Evolutionary conservation across 345 rosid genomes (phyloP).

Genomic region (Salix udensis): DNA sequence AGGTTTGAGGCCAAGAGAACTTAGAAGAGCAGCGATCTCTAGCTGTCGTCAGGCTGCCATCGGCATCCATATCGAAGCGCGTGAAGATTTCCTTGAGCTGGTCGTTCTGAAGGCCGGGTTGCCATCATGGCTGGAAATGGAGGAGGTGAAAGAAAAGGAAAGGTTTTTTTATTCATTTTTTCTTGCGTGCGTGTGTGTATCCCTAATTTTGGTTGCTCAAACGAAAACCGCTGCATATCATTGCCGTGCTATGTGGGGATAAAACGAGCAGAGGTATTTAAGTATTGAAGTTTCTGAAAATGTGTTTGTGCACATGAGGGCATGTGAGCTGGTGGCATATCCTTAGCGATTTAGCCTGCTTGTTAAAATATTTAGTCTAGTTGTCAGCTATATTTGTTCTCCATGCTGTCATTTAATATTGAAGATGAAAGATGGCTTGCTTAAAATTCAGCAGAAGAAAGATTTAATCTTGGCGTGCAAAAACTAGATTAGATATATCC

Average conservation of each 20-base stretch:
- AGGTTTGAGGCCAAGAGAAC: conserved; percentile 83
- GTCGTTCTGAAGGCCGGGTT: conserved; percentile 31
- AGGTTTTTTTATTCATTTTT: background rate
- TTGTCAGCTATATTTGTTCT: background rate
- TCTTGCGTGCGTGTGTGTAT: no score
- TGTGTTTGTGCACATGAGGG: background rate
- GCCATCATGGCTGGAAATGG: conserved; percentile 22
- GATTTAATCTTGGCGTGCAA: no score
- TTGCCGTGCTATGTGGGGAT: background rate
- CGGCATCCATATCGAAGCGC: conserved; percentile 85
- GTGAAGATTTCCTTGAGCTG: conserved; percentile 76
- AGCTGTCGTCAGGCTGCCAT: conserved; percentile 76
- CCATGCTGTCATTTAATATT: background rate
- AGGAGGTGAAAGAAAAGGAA: background rate
- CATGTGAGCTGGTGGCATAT: background rate
- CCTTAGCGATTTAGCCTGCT: background rate
- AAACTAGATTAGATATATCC: no score
- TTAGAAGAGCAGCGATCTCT: conserved; percentile 85
- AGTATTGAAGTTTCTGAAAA: background rate
- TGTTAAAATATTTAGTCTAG: background rate
- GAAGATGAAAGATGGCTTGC: no score
- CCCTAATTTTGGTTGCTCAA: conserved; percentile 12
- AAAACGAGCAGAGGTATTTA: background rate
- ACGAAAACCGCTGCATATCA: conserved; percentile 13
- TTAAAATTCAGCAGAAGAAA: no score